Evolutionary conservation across 2,329 filamentous ascomycete species (phyloP).

Genomic region (Nannizziopsis arthrosporioides): DNA sequence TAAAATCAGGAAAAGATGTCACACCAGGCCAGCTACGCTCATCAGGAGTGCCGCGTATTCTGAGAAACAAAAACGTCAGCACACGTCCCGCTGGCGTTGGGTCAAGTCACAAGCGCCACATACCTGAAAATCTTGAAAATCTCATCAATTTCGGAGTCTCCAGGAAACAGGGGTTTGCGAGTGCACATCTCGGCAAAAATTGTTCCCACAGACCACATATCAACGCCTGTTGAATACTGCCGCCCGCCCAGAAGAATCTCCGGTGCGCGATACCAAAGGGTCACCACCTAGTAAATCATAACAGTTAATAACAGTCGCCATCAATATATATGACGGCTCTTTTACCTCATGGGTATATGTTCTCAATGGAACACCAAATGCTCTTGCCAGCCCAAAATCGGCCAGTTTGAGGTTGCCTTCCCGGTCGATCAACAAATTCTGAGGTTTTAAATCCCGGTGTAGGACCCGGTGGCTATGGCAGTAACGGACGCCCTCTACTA

Average conservation of each 20-base stretch:
- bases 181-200: constrained; percentile 98
- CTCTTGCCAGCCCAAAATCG: constrained; percentile 88
- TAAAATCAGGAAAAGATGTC: constrained; percentile 90
- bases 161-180: constrained; percentile 80
- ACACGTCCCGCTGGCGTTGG: background rate
- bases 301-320: too few relatives aligned
- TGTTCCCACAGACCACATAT: constrained; percentile 92
- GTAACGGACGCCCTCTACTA: constrained; percentile 73
- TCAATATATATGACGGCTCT: background rate
- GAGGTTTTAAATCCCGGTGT: constrained; percentile 95
- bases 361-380: constrained; percentile 79
- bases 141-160: constrained; percentile 85
- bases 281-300: constrained; percentile 54
- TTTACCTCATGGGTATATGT: constrained; percentile 80
- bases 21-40: constrained; percentile 81
- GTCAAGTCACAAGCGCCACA: constrained; percentile 17
- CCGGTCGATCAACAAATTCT: constrained; percentile 90
- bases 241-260: constrained; percentile 83
- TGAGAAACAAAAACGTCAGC: constrained; percentile 24
- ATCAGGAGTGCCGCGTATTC: constrained; percentile 68
- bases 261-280: constrained; percentile 82
- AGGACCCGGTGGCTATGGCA: constrained; percentile 81
- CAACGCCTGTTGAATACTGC: constrained; percentile 86
- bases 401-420: constrained; percentile 96
- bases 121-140: constrained; percentile 92